Evolutionary conservation across 768 basidiomycete species (phyloP), one percentile per base, ranked within the genome.

Genomic region (Mycena floridula): DNA sequence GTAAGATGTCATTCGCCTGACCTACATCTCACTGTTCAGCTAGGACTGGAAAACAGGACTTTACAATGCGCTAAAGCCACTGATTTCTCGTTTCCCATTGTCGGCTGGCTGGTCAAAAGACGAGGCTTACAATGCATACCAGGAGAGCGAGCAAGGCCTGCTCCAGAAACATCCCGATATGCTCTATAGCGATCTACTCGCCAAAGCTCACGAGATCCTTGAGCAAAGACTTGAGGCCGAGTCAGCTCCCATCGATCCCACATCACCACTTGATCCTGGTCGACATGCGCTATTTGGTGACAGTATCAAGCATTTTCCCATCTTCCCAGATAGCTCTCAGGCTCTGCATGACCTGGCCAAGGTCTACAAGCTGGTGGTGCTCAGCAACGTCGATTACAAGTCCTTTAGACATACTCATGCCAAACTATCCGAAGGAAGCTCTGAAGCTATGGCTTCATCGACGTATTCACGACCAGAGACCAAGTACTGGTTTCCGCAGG

Each of bases 41-140:
- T 37, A 82, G 73, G 81, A 89, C 59, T 89, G 86, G 86, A 85
- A 89, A 60, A 69, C 73, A 5, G 81, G 82, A 13, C 72, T 89
- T 41, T 74, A 73, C 60, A 56, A 66, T 11, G 73, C 66, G 1
- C 66, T 89, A 24, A 56, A 67, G 36, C 82, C 79, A 2, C 62
- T 83, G 24, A 65, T 83, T 36, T 54, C 59, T 20, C 62, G 63
- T 18, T 71, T 71, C 45, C 58, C 66, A 2, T 60, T 59, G 13
- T 63, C 69, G 4, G 59, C 61, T 24, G 46, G 53, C 8, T 78
- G 79, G 73, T 63, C 71, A 20, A 72, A 72, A 48, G 62, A 68
- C 37, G 76, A 81, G 28, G 74, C 73, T 0, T 60, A 87, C 20
- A 53, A 60, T 16, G 73, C 74, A 1, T 85, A 78, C 51, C 58